Evolutionary conservation across 2,329 filamentous ascomycete genomes (phyloP).

Genomic region (Aspergillus unguis): DNA sequence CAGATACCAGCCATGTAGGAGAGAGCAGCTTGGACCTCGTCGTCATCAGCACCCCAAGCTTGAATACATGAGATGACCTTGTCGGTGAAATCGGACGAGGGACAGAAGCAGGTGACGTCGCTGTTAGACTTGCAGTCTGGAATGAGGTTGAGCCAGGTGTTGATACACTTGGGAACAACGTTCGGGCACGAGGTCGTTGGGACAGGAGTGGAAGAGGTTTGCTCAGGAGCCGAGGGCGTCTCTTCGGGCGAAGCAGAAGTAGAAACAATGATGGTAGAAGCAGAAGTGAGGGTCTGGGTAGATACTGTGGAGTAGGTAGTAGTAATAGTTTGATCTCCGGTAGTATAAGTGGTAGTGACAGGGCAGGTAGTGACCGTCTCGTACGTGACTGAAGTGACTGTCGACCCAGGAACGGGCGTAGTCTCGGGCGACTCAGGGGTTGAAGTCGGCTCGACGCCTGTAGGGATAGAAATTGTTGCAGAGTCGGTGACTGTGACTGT

Average conservation of each 20-base stretch:
- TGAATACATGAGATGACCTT: slow-evolving; percentile 79
- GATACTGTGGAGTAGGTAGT: slow-evolving; percentile 58
- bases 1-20: slow-evolving; percentile 91
- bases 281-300: slow-evolving; percentile 38
- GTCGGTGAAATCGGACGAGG: slow-evolving; percentile 68
- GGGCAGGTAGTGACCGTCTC: slow-evolving; percentile 33
- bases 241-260: slow-evolving; percentile 7
- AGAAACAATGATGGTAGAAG: slow-evolving; percentile 19
- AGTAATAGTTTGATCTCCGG: slow-evolving; percentile 48
- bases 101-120: slow-evolving; percentile 83
- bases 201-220: slow-evolving; percentile 20
- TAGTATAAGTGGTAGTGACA: slow-evolving; percentile 35
- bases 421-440: background rate
- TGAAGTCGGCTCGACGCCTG: background rate
- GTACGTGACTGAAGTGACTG: slow-evolving; percentile 19
- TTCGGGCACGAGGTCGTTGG: slow-evolving; percentile 53
- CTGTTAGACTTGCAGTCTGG: slow-evolving; percentile 79
- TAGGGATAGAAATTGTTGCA: slow-evolving; percentile 14
- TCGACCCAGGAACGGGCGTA: slow-evolving; percentile 1
- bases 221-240: slow-evolving; percentile 9
- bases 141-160: slow-evolving; percentile 73
- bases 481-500: slow-evolving; percentile 37
- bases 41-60: slow-evolving; percentile 66
- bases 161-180: slow-evolving; percentile 82
- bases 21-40: slow-evolving; percentile 67